These are phyloP conservation scores for Taxawa tesnikishii DNA, from an alignment of 2,329 filamentous ascomycete species.

Conservation along the genomic window DNA sequence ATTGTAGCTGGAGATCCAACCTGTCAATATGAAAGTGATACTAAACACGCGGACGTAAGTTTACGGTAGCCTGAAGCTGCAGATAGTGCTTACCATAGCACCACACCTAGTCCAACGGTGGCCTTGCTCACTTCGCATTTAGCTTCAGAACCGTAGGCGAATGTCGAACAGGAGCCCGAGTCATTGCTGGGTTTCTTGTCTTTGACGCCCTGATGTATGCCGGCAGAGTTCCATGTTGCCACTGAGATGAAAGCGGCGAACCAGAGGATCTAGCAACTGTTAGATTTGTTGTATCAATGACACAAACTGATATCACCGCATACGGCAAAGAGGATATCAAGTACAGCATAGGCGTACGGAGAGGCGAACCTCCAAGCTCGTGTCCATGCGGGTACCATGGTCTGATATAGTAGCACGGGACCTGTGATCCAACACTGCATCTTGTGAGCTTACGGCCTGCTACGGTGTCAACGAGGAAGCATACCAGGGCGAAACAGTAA, in stretches of 20 bases:
- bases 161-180: no score
- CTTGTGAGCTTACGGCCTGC: background rate
- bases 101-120: background rate
- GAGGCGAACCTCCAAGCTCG: background rate
- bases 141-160: background rate
- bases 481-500: background rate
- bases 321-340: background rate
- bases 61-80: no score
- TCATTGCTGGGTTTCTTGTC: no score
- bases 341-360: background rate
- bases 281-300: no score
- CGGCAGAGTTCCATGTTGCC: background rate
- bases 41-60: no score
- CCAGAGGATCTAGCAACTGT: no score
- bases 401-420: background rate
- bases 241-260: background rate
- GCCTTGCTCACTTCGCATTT: background rate
- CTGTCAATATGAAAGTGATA: no score
- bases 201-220: no score
- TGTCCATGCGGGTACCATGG: background rate
- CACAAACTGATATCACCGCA: no score
- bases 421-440: background rate
- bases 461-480: background rate
- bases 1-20: no score
- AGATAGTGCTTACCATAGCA: no score